Percentiles rank a stretch among this genome's conserved stretches.
phyloP scores from a whole-genome alignment of 2,329 filamentous ascomycete species.

The Aspergillus versicolor region DNA sequence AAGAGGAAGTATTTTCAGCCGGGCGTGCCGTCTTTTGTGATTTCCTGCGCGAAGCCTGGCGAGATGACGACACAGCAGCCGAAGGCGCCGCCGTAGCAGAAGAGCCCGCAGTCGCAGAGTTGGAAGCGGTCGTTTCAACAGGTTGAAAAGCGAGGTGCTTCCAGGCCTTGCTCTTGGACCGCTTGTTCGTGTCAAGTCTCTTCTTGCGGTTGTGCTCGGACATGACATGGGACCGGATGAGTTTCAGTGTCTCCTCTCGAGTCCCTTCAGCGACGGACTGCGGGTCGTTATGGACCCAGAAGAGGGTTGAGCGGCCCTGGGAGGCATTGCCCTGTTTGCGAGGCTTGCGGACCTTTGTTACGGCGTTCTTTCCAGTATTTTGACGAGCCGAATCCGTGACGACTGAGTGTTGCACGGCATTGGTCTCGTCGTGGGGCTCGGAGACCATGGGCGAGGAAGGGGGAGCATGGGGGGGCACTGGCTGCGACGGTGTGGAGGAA shows the following conservation, averaged over 20 bases:
- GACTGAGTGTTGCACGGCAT: constrained; percentile 8
- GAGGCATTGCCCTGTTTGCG: constrained; percentile 32
- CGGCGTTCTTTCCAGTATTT: constrained; percentile 20
- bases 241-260: constrained; percentile 40
- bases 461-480: constrained; percentile 6
- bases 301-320: constrained; percentile 35
- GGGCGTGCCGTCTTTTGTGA: not conserved
- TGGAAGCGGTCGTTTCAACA: constrained; percentile 24
- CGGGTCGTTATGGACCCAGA: constrained; percentile 41
- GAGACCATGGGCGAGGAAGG: constrained; percentile 10
- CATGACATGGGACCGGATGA: constrained; percentile 45
- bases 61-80: not conserved
- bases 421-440: constrained; percentile 4
- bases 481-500: constrained; percentile 6
- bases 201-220: constrained; percentile 45
- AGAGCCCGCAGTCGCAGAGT: constrained; percentile 9
- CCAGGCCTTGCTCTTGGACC: constrained; percentile 39
- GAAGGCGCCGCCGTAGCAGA: not conserved
- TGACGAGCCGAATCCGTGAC: constrained; percentile 10
- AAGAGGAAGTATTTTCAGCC: not conserved
- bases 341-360: constrained; percentile 34
- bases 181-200: constrained; percentile 38
- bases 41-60: not conserved
- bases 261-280: constrained; percentile 38
- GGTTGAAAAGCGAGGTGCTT: constrained; percentile 38